Evolutionary conservation across 148 eudicot species (phyloP), one percentile per base, ranked within the genome.

Genomic region (Nepenthes gracilis): DNA sequence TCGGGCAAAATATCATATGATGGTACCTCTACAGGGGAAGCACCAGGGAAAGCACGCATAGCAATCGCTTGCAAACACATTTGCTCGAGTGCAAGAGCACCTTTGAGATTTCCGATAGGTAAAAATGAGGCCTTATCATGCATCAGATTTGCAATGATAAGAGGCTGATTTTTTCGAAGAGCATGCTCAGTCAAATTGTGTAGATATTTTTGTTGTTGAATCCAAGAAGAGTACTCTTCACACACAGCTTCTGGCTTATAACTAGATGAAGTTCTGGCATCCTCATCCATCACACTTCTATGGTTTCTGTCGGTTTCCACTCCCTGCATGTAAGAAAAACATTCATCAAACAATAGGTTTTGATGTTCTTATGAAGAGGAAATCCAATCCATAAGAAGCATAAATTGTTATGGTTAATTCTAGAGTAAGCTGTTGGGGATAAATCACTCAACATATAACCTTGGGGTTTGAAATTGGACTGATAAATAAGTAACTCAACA

Each of bases 161-260:
- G 65, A 43, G 98, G 98, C 74, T 80, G 81, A 66, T 88, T 88
- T 68, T 85, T 92, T 35, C 69, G 72, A 73, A 92, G 86, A 57
- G 96, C 88, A 54, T 75, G 93, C 38, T 85, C 90, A 33, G 96
- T 92, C 70, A 83, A 72, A 60, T 66, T 83, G 63, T 73, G 70
- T 48, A 92, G 75, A 70, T 77, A 74, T 62, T 82, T 88, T 62
- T 71, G 83, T 59, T 81, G 88, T 37, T 78, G 71, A 43, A 82
- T 67, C 76, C 88, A 70, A 54, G 70, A 35, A 68, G 72, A 57
- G 55, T 71, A 66, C 57, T 85, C 96, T 61, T 80, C 90, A 75
- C 63, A 72, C 55, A 66, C 75, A 55, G 56, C 68, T 64, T 77
- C 83, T 15, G 68, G 65, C 67, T 77, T 75, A 58, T 61, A 57